A percentile compares a stretch with the other conserved stretches of the same genome.
phyloP scores from a whole-genome alignment of 768 basidiomycete species.

The Kwoniella shandongensis region DNA sequence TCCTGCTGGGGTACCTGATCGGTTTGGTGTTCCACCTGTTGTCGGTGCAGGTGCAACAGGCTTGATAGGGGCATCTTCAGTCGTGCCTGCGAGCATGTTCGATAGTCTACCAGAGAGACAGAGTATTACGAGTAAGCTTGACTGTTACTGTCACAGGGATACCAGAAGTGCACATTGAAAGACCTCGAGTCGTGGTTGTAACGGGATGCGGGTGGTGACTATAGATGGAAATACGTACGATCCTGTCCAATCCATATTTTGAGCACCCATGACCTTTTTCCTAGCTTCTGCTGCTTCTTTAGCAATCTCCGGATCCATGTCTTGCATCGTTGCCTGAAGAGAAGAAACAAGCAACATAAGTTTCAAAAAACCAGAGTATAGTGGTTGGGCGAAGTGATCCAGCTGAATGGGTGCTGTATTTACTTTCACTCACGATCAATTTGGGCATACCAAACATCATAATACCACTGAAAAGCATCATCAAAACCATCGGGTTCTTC shows the following conservation, averaged over 20 bases:
- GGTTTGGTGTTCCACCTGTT: background rate
- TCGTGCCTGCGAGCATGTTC: slow-evolving; percentile 29
- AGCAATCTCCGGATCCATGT: slow-evolving; percentile 49
- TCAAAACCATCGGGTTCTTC: slow-evolving; percentile 51
- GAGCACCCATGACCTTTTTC: slow-evolving; percentile 36
- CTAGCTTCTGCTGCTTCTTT: slow-evolving; percentile 46
- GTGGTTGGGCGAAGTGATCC: no score
- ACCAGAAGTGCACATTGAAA: no score
- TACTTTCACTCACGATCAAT: slow-evolving; percentile 37
- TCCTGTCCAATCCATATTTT: slow-evolving; percentile 45
- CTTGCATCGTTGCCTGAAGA: slow-evolving; percentile 32
- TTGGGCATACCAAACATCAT: slow-evolving; percentile 50
- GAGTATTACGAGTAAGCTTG: no score
- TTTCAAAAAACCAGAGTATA: no score
- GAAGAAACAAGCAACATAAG: no score
- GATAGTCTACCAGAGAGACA: slow-evolving; percentile 30
- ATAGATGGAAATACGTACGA: slow-evolving; percentile 33
- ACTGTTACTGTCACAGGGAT: no score
- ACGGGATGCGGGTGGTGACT: no score
- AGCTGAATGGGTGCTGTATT: no score
- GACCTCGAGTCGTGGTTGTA: no score
- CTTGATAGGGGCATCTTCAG: slow-evolving; percentile 9
- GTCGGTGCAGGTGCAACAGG: background rate
- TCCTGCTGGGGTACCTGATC: slow-evolving; percentile 3
- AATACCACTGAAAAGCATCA: slow-evolving; percentile 49